Conservation (phyloP, 176 grass and related monocot genomes). For the Eragrostis nindensis region DNA sequence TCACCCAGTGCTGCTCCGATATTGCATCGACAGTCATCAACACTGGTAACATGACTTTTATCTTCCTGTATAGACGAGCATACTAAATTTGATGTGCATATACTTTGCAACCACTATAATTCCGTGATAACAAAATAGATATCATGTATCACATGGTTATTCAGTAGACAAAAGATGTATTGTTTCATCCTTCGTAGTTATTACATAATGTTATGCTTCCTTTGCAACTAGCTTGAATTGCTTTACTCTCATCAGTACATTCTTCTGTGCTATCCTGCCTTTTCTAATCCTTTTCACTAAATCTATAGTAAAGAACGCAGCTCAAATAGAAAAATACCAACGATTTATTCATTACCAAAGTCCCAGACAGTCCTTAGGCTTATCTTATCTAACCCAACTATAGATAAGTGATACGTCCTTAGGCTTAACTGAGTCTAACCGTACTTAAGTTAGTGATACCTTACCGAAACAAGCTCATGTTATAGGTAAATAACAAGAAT, state of each 20-base stretch:
- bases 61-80: slow-evolving; percentile 13
- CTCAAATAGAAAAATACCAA: slow-evolving; percentile 1
- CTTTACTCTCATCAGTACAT: not conserved
- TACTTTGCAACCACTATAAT: slow-evolving; percentile 3
- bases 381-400: not conserved
- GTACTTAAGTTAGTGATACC: not conserved
- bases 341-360: not conserved
- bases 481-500: not conserved
- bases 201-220: not conserved
- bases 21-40: slow-evolving; percentile 34
- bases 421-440: not conserved
- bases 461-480: not conserved
- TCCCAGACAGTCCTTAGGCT: not conserved
- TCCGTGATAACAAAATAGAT: slow-evolving; percentile 16
- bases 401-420: not conserved
- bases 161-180: not conserved
- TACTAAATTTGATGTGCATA: not conserved
- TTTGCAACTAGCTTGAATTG: slow-evolving; percentile 28
- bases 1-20: slow-evolving; percentile 28
- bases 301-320: not conserved
- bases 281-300: not conserved
- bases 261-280: not conserved
- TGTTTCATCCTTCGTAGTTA: not conserved
- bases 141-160: not conserved
- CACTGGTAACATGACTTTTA: slow-evolving; percentile 49